Evolutionary conservation across 2,329 filamentous ascomycete genomes (phyloP).

Genomic region (Neonectria magnoliae): DNA sequence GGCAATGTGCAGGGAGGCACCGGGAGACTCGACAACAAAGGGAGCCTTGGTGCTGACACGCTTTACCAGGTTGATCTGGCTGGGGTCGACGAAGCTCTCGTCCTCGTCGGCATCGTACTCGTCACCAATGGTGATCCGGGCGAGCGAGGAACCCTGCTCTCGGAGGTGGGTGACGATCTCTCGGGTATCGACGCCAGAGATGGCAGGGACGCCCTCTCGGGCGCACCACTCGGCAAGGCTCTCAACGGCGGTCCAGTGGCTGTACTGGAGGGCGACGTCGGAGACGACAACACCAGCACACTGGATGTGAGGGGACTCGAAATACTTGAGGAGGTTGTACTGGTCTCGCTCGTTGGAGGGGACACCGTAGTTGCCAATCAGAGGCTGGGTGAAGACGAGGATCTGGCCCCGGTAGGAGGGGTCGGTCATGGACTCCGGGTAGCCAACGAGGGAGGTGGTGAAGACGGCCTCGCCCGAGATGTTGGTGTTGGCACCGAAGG

Average conservation of each 20-base stretch:
- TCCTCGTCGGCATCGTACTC: slow-evolving; percentile 99
- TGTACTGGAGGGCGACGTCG: slow-evolving; percentile 92
- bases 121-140: slow-evolving; percentile 92
- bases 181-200: slow-evolving; percentile 96
- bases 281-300: slow-evolving; percentile 95
- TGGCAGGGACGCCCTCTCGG: slow-evolving; percentile 93
- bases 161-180: slow-evolving; percentile 95
- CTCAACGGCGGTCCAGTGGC: slow-evolving; percentile 98
- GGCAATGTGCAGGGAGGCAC: slow-evolving; percentile 88
- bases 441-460: slow-evolving; percentile 96
- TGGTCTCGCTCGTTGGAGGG: slow-evolving; percentile 86
- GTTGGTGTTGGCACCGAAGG: slow-evolving; percentile 95
- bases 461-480: slow-evolving; percentile 98
- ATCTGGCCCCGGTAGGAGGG: slow-evolving; percentile 94
- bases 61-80: slow-evolving; percentile 95
- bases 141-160: slow-evolving; percentile 95
- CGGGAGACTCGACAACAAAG: slow-evolving; percentile 89
- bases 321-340: slow-evolving; percentile 94
- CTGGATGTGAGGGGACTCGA: slow-evolving; percentile 97
- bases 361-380: slow-evolving; percentile 99
- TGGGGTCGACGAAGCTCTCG: slow-evolving; percentile 93
- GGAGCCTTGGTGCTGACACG: slow-evolving; percentile 98
- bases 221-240: slow-evolving; percentile 94
- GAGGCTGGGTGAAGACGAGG: slow-evolving; percentile 95
- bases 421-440: slow-evolving; percentile 93